These are phyloP conservation scores for Apiosordaria backusii DNA, from an alignment of 495 filamentous ascomycete species.

Conservation along the genomic window DNA sequence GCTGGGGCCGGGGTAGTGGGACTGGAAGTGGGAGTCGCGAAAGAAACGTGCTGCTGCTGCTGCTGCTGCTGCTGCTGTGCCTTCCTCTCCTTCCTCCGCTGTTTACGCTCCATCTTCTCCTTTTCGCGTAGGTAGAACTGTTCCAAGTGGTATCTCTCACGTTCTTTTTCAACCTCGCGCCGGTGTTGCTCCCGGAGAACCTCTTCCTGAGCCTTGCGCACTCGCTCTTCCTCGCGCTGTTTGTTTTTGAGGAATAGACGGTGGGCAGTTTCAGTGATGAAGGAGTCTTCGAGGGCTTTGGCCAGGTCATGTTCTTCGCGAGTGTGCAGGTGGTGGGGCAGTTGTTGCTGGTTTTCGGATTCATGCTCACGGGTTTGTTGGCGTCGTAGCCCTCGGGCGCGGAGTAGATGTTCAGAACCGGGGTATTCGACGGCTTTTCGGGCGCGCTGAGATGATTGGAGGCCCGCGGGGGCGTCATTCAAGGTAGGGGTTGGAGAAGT, in stretches of 20 bases:
- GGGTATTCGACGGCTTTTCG: not conserved
- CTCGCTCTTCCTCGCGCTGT: not conserved
- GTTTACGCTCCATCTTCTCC: not conserved
- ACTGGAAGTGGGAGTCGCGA: not conserved
- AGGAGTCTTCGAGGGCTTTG: not conserved
- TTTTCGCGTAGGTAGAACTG: not conserved
- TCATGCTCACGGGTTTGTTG: not conserved
- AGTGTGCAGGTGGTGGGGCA: not conserved
- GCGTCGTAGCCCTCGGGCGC: not conserved
- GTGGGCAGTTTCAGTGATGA: not conserved
- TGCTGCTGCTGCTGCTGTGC: not conserved
- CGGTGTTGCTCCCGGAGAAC: not conserved
- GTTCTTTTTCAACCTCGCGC: not conserved
- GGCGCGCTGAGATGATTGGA: not conserved
- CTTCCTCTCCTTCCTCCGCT: not conserved
- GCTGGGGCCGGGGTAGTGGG: not conserved
- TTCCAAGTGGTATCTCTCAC: not conserved
- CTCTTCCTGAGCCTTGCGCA: not conserved
- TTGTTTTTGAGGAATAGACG: not conserved
- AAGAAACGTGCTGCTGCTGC: not conserved
- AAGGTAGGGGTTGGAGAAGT: not conserved
- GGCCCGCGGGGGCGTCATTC: not conserved
- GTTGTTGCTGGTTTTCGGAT: not conserved
- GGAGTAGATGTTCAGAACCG: not conserved
- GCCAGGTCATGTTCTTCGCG: not conserved